phyloP scores from a whole-genome alignment of 2,329 filamentous ascomycete species.

The Pleoardoris graminearum region DNA sequence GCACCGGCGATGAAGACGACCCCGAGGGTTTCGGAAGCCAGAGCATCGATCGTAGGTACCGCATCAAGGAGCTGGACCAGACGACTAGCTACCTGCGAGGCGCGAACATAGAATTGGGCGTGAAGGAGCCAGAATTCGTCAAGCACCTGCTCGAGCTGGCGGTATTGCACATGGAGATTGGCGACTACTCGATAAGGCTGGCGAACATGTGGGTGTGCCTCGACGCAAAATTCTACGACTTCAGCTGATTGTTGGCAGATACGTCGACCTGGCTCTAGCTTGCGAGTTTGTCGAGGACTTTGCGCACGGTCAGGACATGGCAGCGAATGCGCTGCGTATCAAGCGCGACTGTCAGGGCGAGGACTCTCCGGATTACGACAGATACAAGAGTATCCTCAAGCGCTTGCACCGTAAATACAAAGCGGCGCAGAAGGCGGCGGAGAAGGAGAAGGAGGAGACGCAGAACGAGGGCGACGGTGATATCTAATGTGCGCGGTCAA shows the following conservation, averaged over 20 bases:
- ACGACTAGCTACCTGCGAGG: conserved; percentile 29
- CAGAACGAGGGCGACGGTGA: not conserved
- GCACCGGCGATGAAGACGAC: conserved; percentile 35
- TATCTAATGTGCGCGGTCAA: too few relatives aligned
- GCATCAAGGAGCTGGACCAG: conserved; percentile 40
- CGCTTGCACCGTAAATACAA: conserved; percentile 25
- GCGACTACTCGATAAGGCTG: conserved; percentile 26
- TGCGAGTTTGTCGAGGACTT: conserved; percentile 32
- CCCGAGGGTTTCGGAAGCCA: conserved; percentile 27
- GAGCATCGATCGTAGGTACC: conserved; percentile 36
- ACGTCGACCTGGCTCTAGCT: conserved; percentile 38
- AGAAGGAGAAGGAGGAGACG: not conserved
- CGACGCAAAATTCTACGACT: conserved; percentile 3
- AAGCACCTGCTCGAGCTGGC: conserved; percentile 33
- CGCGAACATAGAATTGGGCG: conserved; percentile 16
- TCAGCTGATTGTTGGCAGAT: conserved; percentile 18
- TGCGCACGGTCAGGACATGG: conserved; percentile 22
- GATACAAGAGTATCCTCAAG: conserved; percentile 26
- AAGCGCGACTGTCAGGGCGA: conserved; percentile 32
- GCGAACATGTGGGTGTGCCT: conserved; percentile 31
- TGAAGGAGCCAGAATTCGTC: conserved; percentile 18
- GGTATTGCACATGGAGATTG: conserved; percentile 32
- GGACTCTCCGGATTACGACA: conserved; percentile 30
- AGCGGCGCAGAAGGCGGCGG: conserved; percentile 1
- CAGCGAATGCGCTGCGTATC: conserved; percentile 32